These are phyloP conservation scores for Entonaema liquescens DNA, from an alignment of 495 filamentous ascomycete genomes.

Conservation along the genomic window DNA sequence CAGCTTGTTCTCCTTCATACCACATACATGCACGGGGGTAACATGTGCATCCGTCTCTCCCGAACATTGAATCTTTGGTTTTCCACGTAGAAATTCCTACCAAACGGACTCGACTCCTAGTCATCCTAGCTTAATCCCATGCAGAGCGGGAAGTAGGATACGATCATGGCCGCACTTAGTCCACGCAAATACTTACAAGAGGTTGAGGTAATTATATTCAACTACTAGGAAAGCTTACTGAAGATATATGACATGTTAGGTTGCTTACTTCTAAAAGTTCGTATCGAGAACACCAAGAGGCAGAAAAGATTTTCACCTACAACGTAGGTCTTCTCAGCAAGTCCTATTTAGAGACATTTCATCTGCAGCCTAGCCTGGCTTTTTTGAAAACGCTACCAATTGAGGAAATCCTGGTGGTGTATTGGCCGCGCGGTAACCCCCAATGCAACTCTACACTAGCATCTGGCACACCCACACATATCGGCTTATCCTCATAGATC, in stretches of 20 bases:
- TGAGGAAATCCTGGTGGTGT: slow-evolving; percentile 2
- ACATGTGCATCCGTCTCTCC: slow-evolving; percentile 39
- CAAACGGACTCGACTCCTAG: slow-evolving; percentile 9
- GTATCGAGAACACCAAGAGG: slow-evolving; percentile 1
- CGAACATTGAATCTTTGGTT: slow-evolving; percentile 18
- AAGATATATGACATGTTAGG: not conserved
- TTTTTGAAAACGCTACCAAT: slow-evolving; percentile 22
- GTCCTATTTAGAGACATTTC: slow-evolving; percentile 3
- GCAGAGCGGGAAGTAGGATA: slow-evolving; percentile 20
- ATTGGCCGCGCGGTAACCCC: slow-evolving; percentile 35
- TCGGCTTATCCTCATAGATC: slow-evolving; percentile 11
- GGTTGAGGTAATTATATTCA: not conserved
- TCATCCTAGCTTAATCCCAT: slow-evolving; percentile 8
- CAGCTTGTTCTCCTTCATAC: slow-evolving; percentile 17
- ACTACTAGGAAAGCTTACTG: too few species aligned
- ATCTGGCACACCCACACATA: slow-evolving; percentile 12
- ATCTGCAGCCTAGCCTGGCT: slow-evolving; percentile 30
- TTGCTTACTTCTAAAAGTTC: not conserved
- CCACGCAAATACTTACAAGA: slow-evolving; percentile 9
- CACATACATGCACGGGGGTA: slow-evolving; percentile 14
- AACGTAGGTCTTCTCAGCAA: slow-evolving; percentile 15
- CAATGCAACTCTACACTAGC: slow-evolving; percentile 21
- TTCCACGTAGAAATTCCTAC: slow-evolving; percentile 6
- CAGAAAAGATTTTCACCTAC: slow-evolving; percentile 3
- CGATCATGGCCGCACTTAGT: slow-evolving; percentile 7